Percentiles rank a stretch among this genome's conserved stretches.
Conservation (phyloP, 805 yeast species). For the Sporopachydermia quercuum region DNA sequence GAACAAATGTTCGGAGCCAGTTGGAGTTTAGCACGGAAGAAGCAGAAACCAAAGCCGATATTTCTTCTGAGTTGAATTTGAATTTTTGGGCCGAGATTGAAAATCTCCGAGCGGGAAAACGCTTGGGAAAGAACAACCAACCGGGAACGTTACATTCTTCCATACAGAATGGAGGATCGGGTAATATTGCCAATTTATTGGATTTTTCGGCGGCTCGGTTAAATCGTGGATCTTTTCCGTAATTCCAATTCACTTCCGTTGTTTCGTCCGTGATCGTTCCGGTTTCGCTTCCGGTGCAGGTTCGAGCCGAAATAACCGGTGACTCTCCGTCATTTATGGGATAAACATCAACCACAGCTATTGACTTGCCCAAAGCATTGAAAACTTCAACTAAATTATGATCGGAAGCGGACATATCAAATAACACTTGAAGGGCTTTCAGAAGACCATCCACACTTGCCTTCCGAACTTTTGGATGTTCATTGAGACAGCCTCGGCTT, state of each 20-base stretch:
- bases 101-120: neutral
- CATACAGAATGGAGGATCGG: neutral
- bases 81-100: neutral
- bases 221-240: too few relatives aligned
- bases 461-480: neutral
- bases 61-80: neutral
- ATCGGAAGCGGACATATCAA: slow-evolving; percentile 21
- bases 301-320: too few relatives aligned
- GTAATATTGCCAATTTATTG: too few relatives aligned
- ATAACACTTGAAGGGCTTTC: slow-evolving; percentile 14
- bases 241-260: too few relatives aligned
- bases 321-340: too few relatives aligned
- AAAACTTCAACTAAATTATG: slow-evolving; percentile 26
- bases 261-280: too few relatives aligned
- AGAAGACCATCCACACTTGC: slow-evolving; percentile 8
- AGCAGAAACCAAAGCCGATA: neutral
- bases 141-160: slow-evolving; percentile 1
- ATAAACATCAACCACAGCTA: slow-evolving; percentile 27
- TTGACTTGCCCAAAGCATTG: slow-evolving; percentile 45
- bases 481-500: neutral
- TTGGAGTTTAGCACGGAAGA: neutral
- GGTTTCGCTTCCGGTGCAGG: too few relatives aligned
- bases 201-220: too few relatives aligned
- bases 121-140: neutral
- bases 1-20: neutral